Conservation (phyloP, 257 asterid genomes). For the Solanum paucissectum region DNA sequence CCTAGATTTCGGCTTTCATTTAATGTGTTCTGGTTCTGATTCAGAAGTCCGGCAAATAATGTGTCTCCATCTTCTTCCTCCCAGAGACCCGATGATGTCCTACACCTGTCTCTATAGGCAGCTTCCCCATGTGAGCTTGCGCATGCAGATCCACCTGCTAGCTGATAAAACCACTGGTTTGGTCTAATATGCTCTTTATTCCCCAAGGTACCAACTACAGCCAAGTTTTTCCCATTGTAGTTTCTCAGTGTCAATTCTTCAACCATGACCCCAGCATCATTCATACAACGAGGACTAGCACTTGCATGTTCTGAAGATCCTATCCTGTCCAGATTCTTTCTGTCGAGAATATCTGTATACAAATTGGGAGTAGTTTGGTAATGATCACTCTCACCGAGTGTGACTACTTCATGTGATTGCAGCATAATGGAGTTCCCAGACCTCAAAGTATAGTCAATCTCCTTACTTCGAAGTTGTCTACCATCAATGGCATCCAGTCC, state of each 20-base stretch:
- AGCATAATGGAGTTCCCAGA: constrained; percentile 48
- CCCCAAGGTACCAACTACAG: constrained; percentile 40
- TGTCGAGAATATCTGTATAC: constrained; percentile 32
- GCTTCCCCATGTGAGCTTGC: constrained; percentile 35
- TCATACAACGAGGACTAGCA: constrained; percentile 69
- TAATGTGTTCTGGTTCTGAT: constrained; percentile 23
- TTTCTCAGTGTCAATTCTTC: constrained; percentile 68
- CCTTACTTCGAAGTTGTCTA: constrained; percentile 34
- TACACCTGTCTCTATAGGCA: constrained; percentile 43
- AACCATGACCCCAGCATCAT: constrained; percentile 58
- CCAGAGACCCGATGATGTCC: constrained; percentile 31
- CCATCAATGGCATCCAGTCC: constrained; percentile 22
- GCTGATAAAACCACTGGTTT: constrained; percentile 58
- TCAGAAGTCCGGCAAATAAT: constrained; percentile 40
- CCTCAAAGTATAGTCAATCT: constrained; percentile 33
- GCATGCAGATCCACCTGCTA: constrained; percentile 49
- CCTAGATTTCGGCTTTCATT: constrained; percentile 14
- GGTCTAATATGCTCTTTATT: constrained; percentile 45
- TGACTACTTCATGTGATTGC: constrained; percentile 53
- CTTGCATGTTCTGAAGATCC: constrained; percentile 84
- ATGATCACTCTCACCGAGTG: constrained; percentile 40
- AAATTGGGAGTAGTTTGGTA: constrained; percentile 24
- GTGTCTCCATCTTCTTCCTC: constrained; percentile 37
- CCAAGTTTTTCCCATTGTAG: constrained; percentile 48
- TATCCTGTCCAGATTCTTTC: constrained; percentile 50